Evolutionary conservation across 169 alveolate genomes (phyloP).

Genomic region (Condylostoma magnum): DNA sequence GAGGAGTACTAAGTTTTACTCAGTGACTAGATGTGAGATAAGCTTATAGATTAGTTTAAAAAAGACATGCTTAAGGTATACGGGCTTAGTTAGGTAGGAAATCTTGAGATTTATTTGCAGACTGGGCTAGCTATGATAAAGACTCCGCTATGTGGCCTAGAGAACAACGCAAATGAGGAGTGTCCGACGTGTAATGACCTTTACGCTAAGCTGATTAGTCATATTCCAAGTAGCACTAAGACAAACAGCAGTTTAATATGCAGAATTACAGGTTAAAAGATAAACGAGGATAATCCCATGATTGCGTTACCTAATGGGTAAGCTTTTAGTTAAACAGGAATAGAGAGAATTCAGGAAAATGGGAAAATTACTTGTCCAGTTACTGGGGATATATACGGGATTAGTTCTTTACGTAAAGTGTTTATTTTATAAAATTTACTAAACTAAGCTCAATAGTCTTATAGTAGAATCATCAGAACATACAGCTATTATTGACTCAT

Average conservation of each 20-base stretch:
- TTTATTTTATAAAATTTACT: constrained; percentile 19
- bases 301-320: constrained; percentile 23
- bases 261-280: background rate
- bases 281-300: constrained; percentile 10
- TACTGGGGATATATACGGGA: background rate
- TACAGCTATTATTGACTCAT: no score
- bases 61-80: constrained; percentile 21
- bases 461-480: no score
- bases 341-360: constrained; percentile 4
- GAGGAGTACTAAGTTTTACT: background rate
- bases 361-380: constrained; percentile 24
- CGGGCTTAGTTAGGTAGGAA: background rate
- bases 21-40: background rate
- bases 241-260: constrained; percentile 1
- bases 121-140: constrained; percentile 2
- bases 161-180: background rate
- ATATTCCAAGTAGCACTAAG: background rate
- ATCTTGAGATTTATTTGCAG: background rate
- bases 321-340: constrained; percentile 24
- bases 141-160: constrained; percentile 1
- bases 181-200: constrained; percentile 7
- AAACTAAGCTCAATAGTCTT: no score
- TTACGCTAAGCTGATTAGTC: background rate
- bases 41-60: background rate
- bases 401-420: background rate